Evolutionary conservation across 176 grass and related monocot genomes (phyloP).

Genomic region (Alloteropsis semialata): DNA sequence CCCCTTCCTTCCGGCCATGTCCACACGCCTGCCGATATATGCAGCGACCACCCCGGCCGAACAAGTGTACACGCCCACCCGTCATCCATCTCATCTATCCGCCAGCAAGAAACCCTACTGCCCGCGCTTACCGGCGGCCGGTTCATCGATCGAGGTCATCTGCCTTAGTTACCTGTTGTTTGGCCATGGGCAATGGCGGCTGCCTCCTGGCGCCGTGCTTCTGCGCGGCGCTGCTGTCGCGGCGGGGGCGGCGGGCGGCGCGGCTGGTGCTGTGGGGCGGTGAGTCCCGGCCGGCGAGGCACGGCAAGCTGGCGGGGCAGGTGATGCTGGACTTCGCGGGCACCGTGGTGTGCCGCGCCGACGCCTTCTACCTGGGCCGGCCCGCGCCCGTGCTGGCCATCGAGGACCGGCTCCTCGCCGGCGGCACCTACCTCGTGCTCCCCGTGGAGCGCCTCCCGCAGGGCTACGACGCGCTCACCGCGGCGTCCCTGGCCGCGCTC

Average conservation of each 20-base stretch:
- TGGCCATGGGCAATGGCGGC: slow-evolving; percentile 1
- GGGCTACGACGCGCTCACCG: slow-evolving; percentile 39
- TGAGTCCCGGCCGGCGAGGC: neutral
- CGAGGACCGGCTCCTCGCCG: slow-evolving; percentile 51
- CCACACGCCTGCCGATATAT: slow-evolving; percentile 13
- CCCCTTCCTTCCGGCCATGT: slow-evolving; percentile 25
- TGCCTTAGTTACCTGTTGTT: too few relatives aligned
- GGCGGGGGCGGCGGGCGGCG: neutral
- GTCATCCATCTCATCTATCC: neutral
- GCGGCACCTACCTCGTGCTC: slow-evolving; percentile 66
- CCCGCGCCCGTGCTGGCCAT: slow-evolving; percentile 62
- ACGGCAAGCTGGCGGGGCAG: slow-evolving; percentile 51
- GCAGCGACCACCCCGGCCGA: neutral
- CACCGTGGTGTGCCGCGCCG: slow-evolving; percentile 58
- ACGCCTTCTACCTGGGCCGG: slow-evolving; percentile 71
- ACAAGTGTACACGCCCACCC: neutral
- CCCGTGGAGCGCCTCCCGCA: slow-evolving; percentile 74
- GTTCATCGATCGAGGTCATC: neutral
- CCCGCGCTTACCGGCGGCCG: too few relatives aligned
- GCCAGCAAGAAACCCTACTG: neutral
- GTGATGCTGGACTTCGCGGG: slow-evolving; percentile 58
- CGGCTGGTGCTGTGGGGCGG: slow-evolving; percentile 81
- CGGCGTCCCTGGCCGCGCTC: slow-evolving; percentile 47
- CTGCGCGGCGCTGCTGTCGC: neutral
- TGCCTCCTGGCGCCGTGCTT: neutral